Evolutionary conservation across 2,329 filamentous ascomycete species (phyloP).

Genomic region (Geoglossum cookeanum): DNA sequence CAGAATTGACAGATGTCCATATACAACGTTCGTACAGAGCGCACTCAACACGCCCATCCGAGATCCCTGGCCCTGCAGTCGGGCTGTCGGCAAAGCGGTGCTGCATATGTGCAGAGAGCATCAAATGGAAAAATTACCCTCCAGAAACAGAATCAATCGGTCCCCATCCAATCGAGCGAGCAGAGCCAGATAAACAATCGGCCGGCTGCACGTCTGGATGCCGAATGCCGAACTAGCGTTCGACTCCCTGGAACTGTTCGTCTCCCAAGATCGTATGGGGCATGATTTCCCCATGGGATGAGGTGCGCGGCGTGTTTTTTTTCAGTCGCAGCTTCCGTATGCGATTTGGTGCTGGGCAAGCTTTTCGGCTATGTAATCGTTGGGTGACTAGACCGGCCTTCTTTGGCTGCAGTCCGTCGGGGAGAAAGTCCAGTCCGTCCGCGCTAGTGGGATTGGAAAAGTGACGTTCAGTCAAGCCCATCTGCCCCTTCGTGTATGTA

Average conservation of each 20-base stretch:
- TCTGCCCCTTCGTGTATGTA: neutral
- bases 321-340: neutral
- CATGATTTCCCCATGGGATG: neutral
- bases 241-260: neutral
- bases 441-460: neutral
- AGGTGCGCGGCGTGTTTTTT: neutral
- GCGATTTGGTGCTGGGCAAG: neutral
- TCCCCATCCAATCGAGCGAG: neutral
- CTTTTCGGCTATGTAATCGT: neutral
- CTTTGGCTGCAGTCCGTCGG: neutral
- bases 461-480: neutral
- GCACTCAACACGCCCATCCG: neutral
- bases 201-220: neutral
- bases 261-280: neutral
- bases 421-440: neutral
- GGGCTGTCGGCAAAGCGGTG: neutral
- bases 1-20: neutral
- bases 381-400: neutral
- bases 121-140: neutral
- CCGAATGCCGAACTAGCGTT: neutral
- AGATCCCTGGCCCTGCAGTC: neutral
- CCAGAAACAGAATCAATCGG: neutral
- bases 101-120: neutral
- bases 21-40: neutral
- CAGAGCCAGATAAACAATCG: neutral